Evolutionary conservation across 2,329 filamentous ascomycete species (phyloP).

Genomic region (Paraphoma chrysanthemicola): DNA sequence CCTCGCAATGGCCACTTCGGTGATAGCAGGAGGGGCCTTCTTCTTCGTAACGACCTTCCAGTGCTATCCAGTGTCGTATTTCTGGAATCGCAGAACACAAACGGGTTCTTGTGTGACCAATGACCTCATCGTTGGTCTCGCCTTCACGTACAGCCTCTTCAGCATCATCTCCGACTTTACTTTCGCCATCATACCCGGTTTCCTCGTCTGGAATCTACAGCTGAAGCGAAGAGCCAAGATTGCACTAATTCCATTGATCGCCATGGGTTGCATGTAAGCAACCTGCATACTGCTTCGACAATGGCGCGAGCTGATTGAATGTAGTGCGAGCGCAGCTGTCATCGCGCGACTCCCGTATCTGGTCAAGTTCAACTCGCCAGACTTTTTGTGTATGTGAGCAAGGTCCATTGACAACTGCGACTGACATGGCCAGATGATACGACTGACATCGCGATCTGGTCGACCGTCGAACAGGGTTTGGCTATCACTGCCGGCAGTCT

Average conservation of each 20-base stretch:
- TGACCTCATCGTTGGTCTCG: slow-evolving; percentile 49
- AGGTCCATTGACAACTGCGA: neutral
- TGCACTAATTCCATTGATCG: slow-evolving; percentile 56
- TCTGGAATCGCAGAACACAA: slow-evolving; percentile 53
- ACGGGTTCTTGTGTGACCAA: slow-evolving; percentile 53
- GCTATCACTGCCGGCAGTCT: slow-evolving; percentile 47
- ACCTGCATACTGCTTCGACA: neutral
- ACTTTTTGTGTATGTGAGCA: slow-evolving; percentile 40
- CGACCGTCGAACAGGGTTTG: slow-evolving; percentile 44
- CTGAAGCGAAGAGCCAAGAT: slow-evolving; percentile 59
- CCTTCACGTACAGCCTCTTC: slow-evolving; percentile 56
- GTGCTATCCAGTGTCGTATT: slow-evolving; percentile 57
- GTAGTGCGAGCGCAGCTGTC: slow-evolving; percentile 42
- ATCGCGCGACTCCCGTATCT: slow-evolving; percentile 41
- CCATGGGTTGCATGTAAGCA: slow-evolving; percentile 58
- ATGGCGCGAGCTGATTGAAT: slow-evolving; percentile 3
- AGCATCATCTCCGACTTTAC: slow-evolving; percentile 57
- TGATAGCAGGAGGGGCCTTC: slow-evolving; percentile 47
- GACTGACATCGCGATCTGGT: slow-evolving; percentile 47
- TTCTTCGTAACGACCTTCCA: slow-evolving; percentile 60
- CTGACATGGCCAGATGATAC: slow-evolving; percentile 34
- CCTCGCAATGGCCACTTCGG: slow-evolving; percentile 43
- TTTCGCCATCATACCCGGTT: slow-evolving; percentile 58
- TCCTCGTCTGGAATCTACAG: slow-evolving; percentile 59
- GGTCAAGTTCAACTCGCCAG: slow-evolving; percentile 32